phyloP scores from a whole-genome alignment of 371 early-diverging fungal species.

The Mucor sp. region DNA sequence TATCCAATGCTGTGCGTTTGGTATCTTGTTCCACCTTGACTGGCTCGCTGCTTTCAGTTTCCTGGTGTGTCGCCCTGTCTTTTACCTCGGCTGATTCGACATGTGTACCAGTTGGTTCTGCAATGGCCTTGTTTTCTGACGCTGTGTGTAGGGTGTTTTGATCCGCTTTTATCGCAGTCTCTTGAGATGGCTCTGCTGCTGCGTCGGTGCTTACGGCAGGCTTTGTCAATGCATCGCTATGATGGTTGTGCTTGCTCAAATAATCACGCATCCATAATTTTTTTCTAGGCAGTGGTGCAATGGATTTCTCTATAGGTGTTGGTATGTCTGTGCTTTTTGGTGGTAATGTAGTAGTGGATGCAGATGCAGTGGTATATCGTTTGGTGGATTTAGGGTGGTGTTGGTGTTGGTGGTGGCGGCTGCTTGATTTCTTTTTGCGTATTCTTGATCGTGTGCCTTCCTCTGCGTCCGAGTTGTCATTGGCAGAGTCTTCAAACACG shows the following conservation, averaged over 20 bases:
- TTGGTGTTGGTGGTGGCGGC: neutral
- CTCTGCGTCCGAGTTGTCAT: constrained; percentile 4
- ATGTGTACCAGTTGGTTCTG: no score
- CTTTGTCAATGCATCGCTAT: neutral
- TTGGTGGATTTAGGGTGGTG: no score
- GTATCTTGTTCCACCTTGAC: neutral
- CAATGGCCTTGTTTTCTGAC: neutral
- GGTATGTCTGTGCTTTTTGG: neutral
- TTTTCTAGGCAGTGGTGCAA: constrained; percentile 19
- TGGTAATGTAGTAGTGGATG: neutral
- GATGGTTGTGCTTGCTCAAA: constrained; percentile 1
- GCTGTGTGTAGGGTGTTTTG: no score
- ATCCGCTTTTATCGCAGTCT: neutral
- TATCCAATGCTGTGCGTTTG: neutral
- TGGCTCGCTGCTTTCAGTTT: neutral
- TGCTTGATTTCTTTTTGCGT: constrained; percentile 3
- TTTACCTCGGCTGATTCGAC: no score
- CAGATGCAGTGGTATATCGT: neutral
- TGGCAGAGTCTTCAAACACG: constrained; percentile 15
- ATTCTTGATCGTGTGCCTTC: neutral
- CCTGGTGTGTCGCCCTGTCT: no score
- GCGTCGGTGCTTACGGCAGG: neutral
- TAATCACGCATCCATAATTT: constrained; percentile 30
- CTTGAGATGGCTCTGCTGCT: neutral
- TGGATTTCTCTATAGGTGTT: neutral